These are phyloP conservation scores for Schwanniomyces occidentalis DNA, from an alignment of 805 yeast species.

Conservation along the genomic window DNA sequence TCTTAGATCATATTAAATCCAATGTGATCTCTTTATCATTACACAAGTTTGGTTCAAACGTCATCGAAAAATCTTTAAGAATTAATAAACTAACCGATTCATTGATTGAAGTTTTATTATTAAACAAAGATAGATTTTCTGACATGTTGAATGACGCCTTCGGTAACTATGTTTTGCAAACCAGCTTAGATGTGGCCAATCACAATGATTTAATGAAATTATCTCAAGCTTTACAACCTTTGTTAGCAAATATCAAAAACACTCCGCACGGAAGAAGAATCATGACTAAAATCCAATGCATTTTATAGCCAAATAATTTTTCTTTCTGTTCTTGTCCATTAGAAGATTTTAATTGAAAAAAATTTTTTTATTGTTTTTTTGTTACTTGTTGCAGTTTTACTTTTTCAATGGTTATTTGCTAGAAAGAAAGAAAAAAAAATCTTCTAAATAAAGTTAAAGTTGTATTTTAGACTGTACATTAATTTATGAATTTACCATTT, in stretches of 20 bases:
- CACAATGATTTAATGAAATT: conserved; percentile 53
- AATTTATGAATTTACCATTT: too few relatives aligned
- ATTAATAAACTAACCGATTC: conserved; percentile 45
- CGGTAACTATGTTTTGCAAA: conserved; percentile 61
- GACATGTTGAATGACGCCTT: conserved; percentile 55
- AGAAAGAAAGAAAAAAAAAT: too few relatives aligned
- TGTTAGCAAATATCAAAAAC: conserved; percentile 73
- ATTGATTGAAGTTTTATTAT: conserved; percentile 46
- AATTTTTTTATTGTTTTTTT: too few relatives aligned
- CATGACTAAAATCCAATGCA: conserved; percentile 56
- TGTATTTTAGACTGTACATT: conserved; percentile 10
- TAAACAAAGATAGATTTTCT: conserved; percentile 33
- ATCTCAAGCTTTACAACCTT: conserved; percentile 65
- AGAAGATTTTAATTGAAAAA: too few relatives aligned
- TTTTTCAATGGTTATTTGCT: too few relatives aligned
- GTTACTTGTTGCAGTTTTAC: too few relatives aligned
- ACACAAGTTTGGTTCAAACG: conserved; percentile 63
- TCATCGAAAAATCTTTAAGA: conserved; percentile 56
- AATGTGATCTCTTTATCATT: conserved; percentile 48
- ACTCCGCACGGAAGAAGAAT: conserved; percentile 98
- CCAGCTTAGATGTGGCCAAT: conserved; percentile 57
- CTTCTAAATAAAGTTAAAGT: conserved; percentile 1
- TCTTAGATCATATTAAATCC: conserved; percentile 35
- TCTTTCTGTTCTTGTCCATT: too few relatives aligned
- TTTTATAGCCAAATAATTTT: conserved; percentile 2